Percentiles rank a stretch among this genome's conserved stretches.
Evolutionary conservation across 2,329 filamentous ascomycete genomes (phyloP).

Genomic region (Endothia cerciana): DNA sequence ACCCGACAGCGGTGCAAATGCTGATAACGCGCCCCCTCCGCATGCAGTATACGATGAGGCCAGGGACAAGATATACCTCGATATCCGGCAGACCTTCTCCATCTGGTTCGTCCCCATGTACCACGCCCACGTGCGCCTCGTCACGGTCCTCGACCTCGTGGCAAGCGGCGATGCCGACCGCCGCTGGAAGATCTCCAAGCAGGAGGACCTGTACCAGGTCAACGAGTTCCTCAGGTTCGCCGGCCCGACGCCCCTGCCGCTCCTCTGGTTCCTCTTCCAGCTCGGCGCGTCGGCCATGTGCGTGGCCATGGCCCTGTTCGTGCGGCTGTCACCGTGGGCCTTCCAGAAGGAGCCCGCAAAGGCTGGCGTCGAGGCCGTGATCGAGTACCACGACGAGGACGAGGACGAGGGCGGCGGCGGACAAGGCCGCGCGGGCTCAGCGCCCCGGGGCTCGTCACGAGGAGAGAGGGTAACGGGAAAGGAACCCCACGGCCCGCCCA

Average conservation of each 20-base stretch:
- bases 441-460: background rate
- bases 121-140: slow-evolving; percentile 67
- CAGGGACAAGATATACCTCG: slow-evolving; percentile 71
- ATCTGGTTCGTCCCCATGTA: slow-evolving; percentile 81
- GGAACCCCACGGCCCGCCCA: slow-evolving; percentile 8
- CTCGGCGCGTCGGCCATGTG: slow-evolving; percentile 67
- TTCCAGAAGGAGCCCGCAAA: slow-evolving; percentile 19
- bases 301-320: slow-evolving; percentile 44
- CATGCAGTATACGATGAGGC: slow-evolving; percentile 67
- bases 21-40: no score
- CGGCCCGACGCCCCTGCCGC: slow-evolving; percentile 43
- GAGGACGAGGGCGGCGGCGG: background rate
- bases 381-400: slow-evolving; percentile 14
- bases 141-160: slow-evolving; percentile 67
- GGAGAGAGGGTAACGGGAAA: background rate
- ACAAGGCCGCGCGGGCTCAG: no score
- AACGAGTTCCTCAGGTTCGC: slow-evolving; percentile 78
- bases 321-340: slow-evolving; percentile 25
- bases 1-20: no score
- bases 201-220: slow-evolving; percentile 82
- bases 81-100: slow-evolving; percentile 74
- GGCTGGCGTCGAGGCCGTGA: slow-evolving; percentile 19
- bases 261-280: slow-evolving; percentile 62
- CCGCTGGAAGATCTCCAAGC: slow-evolving; percentile 54
- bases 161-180: slow-evolving; percentile 28